Base-by-base conservation (phyloP, 2,329 filamentous ascomycete species). In the Didymella keratinophila region DNA sequence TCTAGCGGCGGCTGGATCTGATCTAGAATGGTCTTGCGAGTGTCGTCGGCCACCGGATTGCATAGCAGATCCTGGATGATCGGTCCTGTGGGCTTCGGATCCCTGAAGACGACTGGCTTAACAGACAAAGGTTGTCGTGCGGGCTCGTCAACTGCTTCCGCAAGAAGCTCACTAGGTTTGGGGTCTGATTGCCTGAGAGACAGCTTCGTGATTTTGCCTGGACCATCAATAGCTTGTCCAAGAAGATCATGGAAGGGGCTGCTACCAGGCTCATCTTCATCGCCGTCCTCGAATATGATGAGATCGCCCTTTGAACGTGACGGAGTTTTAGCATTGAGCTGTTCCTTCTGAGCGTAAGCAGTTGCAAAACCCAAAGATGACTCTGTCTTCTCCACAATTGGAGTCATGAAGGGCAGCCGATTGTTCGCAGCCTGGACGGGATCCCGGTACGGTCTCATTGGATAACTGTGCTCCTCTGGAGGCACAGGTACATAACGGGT, bases 351-450 rank as follows among this genome's bases (percentile, higher is more conserved):
- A 51, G 86, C 83, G 50, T 68, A 68, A 51, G 65, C 68, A 27
- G 76, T 78, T 41, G 70, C 71, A 51, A 75, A 69, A 34, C 89
- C 89, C 5, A 98, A 79, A 0, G 93, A 97, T 11, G 89, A 90
- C 77, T 99, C 95, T 0, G 95, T 99, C 69, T 92, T 89, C 77
- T 99, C 95, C 1, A 95, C 94, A 65, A 99, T 99, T 1, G 95
- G 95, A 0, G 95, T 99, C 95, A 99, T 98, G 76, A 98, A 99
- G 3, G 94, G 95, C 10, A 98, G 82, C 53, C 93, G 89, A 77
- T 93, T 97, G 71, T 97, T 96, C 59, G 93, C 92, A 76, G 89
- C 84, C 74, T 93, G 85, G 34, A 81, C 85, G 71, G 92, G 87
- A 76, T 97, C 91, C 72, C 93, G 88, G 82, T 90, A 97, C 58